These are phyloP conservation scores for Penicillium fimorum DNA, from an alignment of 495 filamentous ascomycete genomes.

Conservation along the genomic window DNA sequence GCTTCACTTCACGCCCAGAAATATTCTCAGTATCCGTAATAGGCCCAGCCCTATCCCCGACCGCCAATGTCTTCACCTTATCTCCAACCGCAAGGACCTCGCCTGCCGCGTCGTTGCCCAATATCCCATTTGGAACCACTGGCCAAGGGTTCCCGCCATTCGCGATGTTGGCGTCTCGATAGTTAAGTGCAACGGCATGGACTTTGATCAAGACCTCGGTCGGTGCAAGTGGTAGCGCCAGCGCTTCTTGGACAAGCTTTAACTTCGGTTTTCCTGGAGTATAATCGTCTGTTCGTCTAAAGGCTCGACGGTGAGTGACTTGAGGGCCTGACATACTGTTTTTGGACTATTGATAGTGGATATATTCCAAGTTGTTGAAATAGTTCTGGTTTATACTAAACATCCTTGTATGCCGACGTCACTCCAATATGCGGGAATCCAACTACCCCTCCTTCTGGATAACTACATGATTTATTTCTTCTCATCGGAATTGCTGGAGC, in stretches of 20 bases:
- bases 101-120: conserved; percentile 37
- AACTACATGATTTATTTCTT: too few species aligned
- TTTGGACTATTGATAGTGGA: background rate
- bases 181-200: conserved; percentile 45
- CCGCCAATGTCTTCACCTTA: conserved; percentile 21
- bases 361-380: background rate
- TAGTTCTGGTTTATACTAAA: background rate
- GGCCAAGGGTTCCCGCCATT: conserved; percentile 41
- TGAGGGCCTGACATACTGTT: background rate
- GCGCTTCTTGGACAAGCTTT: conserved; percentile 22
- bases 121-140: conserved; percentile 31
- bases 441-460: background rate
- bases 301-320: conserved; percentile 21
- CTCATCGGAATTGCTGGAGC: too few species aligned
- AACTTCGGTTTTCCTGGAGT: conserved; percentile 28
- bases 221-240: conserved; percentile 24
- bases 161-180: conserved; percentile 41
- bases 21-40: conserved; percentile 34
- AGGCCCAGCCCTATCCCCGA: conserved; percentile 34
- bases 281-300: conserved; percentile 31
- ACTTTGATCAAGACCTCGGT: conserved; percentile 40
- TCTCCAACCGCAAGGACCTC: conserved; percentile 37
- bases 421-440: background rate
- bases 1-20: conserved; percentile 19
- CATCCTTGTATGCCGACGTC: background rate